Evolutionary conservation across 768 basidiomycete species (phyloP), one percentile per base, ranked within the genome.

Genomic region (Candolleomyces aberdarensis): DNA sequence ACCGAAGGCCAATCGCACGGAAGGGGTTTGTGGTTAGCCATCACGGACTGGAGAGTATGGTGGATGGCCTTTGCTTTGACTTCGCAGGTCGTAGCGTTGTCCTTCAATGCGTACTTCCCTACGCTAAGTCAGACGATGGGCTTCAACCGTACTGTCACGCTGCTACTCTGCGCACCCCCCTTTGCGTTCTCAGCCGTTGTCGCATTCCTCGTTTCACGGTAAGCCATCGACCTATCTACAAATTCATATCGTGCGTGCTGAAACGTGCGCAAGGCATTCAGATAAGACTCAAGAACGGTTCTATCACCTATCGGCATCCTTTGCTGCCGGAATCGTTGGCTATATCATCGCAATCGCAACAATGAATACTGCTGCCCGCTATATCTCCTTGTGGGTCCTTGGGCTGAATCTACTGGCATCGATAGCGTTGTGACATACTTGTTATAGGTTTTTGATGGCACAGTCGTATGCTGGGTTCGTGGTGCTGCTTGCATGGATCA

Each of bases 41-140:
- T 93, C 59, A 78, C 77, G 19, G 93, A 95, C 67, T 86, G 87
- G 88, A 90, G 87, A 71, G 90, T 95, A 43, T 94, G 92, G 88
- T 90, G 83, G 83, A 78, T 96, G 48, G 80, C 88, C 19, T 58
- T 91, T 31, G 80, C 86, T 3, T 70, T 91, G 59, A 83, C 83
- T 14, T 80, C 79, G 64, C 79, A 85, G 74, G 81, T 84, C 40
- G 72, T 88, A 41, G 83, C 88, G 9, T 66, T 92, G 29, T 86
- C 85, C 4, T 93, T 93, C 79, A 88, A 90, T 69, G 86, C 85
- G 8, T 92, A 86, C 72, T 93, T 93, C 75, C 91, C 89, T 6
- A 90, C 92, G 0, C 73, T 94, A 49, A 83, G 82, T 31, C 83
- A 80, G 17, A 94, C 92, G 10, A 76, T 95, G 72, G 88, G 88